Evolutionary conservation across 371 early-diverging fungal species (phyloP).

Genomic region (Mortierella polycephala): DNA sequence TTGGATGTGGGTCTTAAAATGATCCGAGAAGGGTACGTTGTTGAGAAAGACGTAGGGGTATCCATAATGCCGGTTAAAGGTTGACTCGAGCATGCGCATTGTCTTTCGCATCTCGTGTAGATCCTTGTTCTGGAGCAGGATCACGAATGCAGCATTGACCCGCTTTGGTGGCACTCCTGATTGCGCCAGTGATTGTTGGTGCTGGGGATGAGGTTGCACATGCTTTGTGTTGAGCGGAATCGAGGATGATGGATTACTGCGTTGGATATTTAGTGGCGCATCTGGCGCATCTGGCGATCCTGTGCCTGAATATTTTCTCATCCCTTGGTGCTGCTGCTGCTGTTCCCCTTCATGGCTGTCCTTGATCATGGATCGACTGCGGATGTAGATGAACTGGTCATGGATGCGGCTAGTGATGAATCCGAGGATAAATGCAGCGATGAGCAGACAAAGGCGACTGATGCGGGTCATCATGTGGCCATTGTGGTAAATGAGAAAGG

Average conservation of each 20-base stretch:
- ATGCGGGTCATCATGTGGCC: constrained; percentile 9
- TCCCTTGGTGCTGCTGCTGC: neutral
- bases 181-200: neutral
- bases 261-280: too few relatives aligned
- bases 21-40: constrained; percentile 82
- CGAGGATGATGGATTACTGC: too few relatives aligned
- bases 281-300: too few relatives aligned
- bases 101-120: constrained; percentile 74
- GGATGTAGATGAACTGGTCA: neutral
- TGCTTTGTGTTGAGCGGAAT: neutral
- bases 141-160: constrained; percentile 60
- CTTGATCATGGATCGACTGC: neutral
- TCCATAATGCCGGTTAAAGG: constrained; percentile 84
- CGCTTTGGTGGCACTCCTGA: neutral
- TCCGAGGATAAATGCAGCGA: constrained; percentile 31
- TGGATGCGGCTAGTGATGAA: constrained; percentile 12
- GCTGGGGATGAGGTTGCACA: neutral
- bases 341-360: neutral
- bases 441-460: constrained; percentile 16
- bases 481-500: neutral
- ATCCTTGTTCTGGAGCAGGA: constrained; percentile 83
- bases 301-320: too few relatives aligned
- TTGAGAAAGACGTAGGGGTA: constrained; percentile 95
- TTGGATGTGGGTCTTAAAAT: constrained; percentile 69
- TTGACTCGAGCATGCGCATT: constrained; percentile 82